Percentiles rank a stretch among this genome's conserved stretches.
phyloP scores from a whole-genome alignment of 495 filamentous ascomycete genomes.

The Hyaloscypha variabilis region DNA sequence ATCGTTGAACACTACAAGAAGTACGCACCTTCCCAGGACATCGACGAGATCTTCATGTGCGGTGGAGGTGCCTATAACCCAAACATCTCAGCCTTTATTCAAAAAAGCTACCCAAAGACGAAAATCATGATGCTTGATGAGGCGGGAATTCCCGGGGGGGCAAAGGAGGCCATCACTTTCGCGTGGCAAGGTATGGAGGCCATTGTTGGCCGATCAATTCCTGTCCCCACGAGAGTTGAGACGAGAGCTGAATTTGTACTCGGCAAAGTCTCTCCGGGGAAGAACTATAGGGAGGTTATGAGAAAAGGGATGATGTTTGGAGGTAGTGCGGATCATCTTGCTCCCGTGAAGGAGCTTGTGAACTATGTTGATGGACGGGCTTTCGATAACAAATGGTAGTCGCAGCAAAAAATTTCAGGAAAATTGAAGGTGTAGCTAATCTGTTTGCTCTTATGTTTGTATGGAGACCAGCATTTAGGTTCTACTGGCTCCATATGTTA shows the following conservation, averaged over 20 bases:
- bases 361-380: conserved; percentile 48
- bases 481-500: too few species aligned
- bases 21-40: conserved; percentile 45
- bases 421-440: not conserved
- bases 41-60: conserved; percentile 64
- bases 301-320: conserved; percentile 51
- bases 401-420: not conserved
- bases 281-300: conserved; percentile 55
- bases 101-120: conserved; percentile 48
- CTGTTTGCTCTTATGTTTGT: too few species aligned
- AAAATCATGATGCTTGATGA: conserved; percentile 57
- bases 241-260: conserved; percentile 49
- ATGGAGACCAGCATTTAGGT: too few species aligned
- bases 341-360: conserved; percentile 49
- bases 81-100: conserved; percentile 55
- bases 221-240: conserved; percentile 54
- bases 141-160: conserved; percentile 53
- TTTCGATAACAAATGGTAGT: conserved; percentile 50
- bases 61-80: conserved; percentile 60
- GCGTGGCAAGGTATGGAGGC: conserved; percentile 60
- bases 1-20: conserved; percentile 58
- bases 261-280: conserved; percentile 55
- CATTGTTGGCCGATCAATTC: conserved; percentile 52
- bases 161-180: conserved; percentile 62
- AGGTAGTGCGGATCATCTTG: conserved; percentile 38